These are phyloP conservation scores for Dissophora ornata DNA, from an alignment of 192 early-diverging fungal genomes.

Conservation along the genomic window DNA sequence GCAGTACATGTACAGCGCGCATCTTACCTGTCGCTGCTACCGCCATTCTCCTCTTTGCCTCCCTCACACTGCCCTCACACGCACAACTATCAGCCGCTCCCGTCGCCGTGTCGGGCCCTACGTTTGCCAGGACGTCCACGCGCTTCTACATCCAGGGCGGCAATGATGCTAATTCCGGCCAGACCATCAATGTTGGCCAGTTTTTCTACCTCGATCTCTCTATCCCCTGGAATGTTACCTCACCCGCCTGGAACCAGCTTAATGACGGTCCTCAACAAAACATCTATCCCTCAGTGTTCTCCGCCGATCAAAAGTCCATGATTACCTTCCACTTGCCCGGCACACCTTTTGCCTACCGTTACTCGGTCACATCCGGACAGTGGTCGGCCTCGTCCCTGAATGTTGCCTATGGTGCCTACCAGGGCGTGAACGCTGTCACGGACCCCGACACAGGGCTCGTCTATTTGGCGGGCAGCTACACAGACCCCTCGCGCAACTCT, in stretches of 20 bases:
- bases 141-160: constrained; percentile 31
- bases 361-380: constrained; percentile 3
- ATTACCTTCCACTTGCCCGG: constrained; percentile 15
- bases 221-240: constrained; percentile 9
- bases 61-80: background rate
- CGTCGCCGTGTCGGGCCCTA: constrained; percentile 10
- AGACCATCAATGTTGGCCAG: constrained; percentile 14
- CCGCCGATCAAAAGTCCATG: constrained; percentile 36
- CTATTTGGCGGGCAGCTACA: constrained; percentile 28
- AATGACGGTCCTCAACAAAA: constrained; percentile 18
- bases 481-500: constrained; percentile 8
- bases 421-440: constrained; percentile 29
- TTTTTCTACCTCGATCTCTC: constrained; percentile 39
- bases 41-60: background rate
- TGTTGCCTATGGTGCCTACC: background rate
- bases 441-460: constrained; percentile 27
- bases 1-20: no score
- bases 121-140: constrained; percentile 24
- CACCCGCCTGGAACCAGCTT: constrained; percentile 24
- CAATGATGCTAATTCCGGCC: background rate
- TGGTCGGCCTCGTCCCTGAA: constrained; percentile 10
- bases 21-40: background rate
- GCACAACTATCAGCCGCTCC: background rate
- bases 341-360: constrained; percentile 4
- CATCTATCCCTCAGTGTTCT: constrained; percentile 28